Conservation (phyloP, 331 rosid genomes). For the Telfairia occidentalis region DNA sequence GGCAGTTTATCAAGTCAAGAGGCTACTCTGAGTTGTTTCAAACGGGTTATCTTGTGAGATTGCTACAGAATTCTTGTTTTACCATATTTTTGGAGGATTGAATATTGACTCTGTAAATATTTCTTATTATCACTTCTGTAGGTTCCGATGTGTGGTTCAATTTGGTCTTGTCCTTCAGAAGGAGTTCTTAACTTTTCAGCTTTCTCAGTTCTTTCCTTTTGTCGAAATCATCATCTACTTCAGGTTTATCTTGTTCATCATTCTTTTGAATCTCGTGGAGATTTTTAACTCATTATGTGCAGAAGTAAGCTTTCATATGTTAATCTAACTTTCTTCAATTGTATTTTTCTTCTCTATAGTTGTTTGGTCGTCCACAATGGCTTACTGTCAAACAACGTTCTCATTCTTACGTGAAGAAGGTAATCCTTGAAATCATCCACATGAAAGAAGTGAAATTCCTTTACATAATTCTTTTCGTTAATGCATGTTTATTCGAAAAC, state of each 20-base stretch:
- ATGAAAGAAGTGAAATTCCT: neutral
- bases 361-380: slow-evolving; percentile 90
- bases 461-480: neutral
- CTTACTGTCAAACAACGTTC: slow-evolving; percentile 73
- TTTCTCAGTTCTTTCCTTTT: slow-evolving; percentile 77
- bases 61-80: neutral
- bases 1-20: slow-evolving; percentile 50
- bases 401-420: slow-evolving; percentile 63
- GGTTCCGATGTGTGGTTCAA: slow-evolving; percentile 83
- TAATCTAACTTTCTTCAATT: neutral
- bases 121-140: slow-evolving; percentile 10
- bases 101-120: neutral
- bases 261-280: neutral
- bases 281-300: neutral
- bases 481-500: neutral
- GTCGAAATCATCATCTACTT: slow-evolving; percentile 78
- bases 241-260: slow-evolving; percentile 33
- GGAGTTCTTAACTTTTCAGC: slow-evolving; percentile 80
- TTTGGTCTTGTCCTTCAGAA: slow-evolving; percentile 77
- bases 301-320: too few species aligned
- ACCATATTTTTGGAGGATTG: neutral
- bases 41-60: slow-evolving; percentile 75
- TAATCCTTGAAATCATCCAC: neutral
- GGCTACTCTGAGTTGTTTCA: slow-evolving; percentile 77
- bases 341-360: slow-evolving; percentile 27